Evolutionary conservation across 805 yeast species (phyloP).

Genomic region (Wickerhamomyces sydowiorum): DNA sequence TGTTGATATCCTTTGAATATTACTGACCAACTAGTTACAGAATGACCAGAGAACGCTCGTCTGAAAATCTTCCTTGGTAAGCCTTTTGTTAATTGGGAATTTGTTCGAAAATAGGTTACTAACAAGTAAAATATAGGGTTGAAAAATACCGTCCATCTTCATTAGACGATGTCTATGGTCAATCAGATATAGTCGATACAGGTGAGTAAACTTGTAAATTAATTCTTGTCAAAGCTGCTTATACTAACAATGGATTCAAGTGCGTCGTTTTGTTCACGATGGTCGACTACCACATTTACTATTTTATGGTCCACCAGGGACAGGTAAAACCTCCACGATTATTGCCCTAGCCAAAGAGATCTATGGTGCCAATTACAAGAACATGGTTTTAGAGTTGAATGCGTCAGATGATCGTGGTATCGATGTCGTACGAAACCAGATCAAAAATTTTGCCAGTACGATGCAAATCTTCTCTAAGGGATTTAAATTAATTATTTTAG

Average conservation of each 20-base stretch:
- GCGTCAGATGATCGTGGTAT: constrained; percentile 98
- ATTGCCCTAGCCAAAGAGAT: constrained; percentile 83
- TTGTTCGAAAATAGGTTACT: neutral
- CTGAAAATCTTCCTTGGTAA: constrained; percentile 24
- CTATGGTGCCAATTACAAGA: constrained; percentile 74
- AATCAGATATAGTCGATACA: constrained; percentile 77
- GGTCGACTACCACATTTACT: constrained; percentile 86
- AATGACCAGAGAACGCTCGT: constrained; percentile 21
- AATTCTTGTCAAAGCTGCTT: neutral
- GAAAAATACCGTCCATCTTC: constrained; percentile 90
- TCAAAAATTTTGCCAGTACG: constrained; percentile 93
- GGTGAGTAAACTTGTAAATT: constrained; percentile 13
- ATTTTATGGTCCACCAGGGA: constrained; percentile 95
- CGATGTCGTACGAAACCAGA: constrained; percentile 95
- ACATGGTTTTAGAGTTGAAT: constrained; percentile 91
- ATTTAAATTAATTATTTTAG: constrained; percentile 85
- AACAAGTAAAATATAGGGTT: constrained; percentile 50
- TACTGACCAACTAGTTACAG: no score
- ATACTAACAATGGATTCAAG: constrained; percentile 17
- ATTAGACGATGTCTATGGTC: constrained; percentile 88
- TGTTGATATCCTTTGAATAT: neutral
- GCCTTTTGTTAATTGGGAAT: constrained; percentile 1
- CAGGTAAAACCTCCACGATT: constrained; percentile 88
- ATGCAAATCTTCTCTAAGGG: constrained; percentile 86
- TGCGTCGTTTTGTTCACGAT: constrained; percentile 75